A percentile compares a stretch with the other conserved stretches of the same genome.
phyloP scores from a whole-genome alignment of 208 protist genomes.

The Trypanosoma melophagium region DNA sequence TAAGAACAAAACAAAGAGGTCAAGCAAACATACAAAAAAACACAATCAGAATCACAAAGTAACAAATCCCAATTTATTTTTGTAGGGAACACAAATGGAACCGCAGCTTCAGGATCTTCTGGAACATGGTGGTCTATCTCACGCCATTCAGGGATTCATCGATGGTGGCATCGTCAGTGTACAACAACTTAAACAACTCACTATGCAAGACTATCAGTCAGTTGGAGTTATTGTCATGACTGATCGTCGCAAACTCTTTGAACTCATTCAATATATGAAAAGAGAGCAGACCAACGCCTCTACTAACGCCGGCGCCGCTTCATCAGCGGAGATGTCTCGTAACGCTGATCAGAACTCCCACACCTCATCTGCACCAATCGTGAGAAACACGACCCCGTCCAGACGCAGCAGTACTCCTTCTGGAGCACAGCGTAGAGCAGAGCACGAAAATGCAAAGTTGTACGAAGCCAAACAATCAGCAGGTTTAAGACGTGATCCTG shows the following conservation, averaged over 20 bases:
- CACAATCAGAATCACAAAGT: background rate
- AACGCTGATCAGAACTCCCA: conserved; percentile 21
- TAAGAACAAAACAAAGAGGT: background rate
- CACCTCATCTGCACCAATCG: conserved; percentile 9
- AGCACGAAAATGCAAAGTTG: conserved; percentile 30
- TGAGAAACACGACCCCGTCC: conserved; percentile 37
- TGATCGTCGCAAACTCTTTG: conserved; percentile 91
- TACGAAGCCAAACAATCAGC: conserved; percentile 32
- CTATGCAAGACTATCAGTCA: conserved; percentile 90
- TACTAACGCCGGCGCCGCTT: background rate
- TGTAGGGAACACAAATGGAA: conserved; percentile 50
- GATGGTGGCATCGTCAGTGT: conserved; percentile 72
- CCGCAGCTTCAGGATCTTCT: conserved; percentile 76
- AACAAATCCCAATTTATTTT: background rate
- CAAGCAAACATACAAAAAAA: conserved; percentile 4
- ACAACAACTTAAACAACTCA: conserved; percentile 82
- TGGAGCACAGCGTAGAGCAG: conserved; percentile 15
- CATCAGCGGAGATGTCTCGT: conserved; percentile 8
- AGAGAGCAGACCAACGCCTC: conserved; percentile 47
- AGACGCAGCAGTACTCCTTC: conserved; percentile 27
- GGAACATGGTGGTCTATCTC: conserved; percentile 70
- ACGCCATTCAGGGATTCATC: conserved; percentile 81
- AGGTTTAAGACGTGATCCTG: conserved; percentile 51
- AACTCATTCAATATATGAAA: conserved; percentile 91
- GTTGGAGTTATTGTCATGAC: conserved; percentile 90